These are phyloP conservation scores for Fusarium falciforme DNA, from an alignment of 2,329 filamentous ascomycete species.

Conservation along the genomic window DNA sequence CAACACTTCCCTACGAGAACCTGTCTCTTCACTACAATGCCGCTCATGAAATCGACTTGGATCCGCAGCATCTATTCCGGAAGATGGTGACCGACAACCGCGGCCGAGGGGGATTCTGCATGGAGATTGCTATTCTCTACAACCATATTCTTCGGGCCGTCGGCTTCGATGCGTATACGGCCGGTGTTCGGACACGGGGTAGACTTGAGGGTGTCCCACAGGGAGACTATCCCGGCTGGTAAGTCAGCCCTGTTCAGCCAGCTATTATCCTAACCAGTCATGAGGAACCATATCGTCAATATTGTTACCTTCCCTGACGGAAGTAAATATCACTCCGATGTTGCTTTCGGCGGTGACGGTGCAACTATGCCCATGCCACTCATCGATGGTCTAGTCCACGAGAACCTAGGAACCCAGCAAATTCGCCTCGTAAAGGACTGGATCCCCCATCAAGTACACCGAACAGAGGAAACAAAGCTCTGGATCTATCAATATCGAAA, in stretches of 20 bases:
- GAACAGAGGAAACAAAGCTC: slow-evolving; percentile 54
- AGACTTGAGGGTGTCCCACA: slow-evolving; percentile 53
- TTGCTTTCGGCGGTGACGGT: slow-evolving; percentile 74
- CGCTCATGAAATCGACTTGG: slow-evolving; percentile 53
- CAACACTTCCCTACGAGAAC: slow-evolving; percentile 66
- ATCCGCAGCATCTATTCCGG: slow-evolving; percentile 58
- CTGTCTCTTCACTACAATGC: slow-evolving; percentile 64
- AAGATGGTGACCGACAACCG: slow-evolving; percentile 60
- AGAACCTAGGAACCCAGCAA: slow-evolving; percentile 66
- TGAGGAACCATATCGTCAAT: slow-evolving; percentile 68
- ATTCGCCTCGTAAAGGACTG: slow-evolving; percentile 63
- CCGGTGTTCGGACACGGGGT: slow-evolving; percentile 62
- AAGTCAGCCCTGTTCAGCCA: neutral
- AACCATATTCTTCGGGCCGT: slow-evolving; percentile 61
- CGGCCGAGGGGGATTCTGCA: slow-evolving; percentile 68
- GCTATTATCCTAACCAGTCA: neutral
- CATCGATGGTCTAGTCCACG: slow-evolving; percentile 52
- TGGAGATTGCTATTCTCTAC: slow-evolving; percentile 69
- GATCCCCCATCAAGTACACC: slow-evolving; percentile 56
- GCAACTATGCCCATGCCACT: slow-evolving; percentile 68
- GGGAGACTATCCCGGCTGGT: slow-evolving; percentile 62
- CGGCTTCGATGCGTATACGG: slow-evolving; percentile 65
- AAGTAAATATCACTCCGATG: slow-evolving; percentile 66
- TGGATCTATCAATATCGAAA: slow-evolving; percentile 75
- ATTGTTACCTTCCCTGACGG: slow-evolving; percentile 66